Conservation (phyloP, 768 basidiomycete species). For the Pisolithus orientalis region DNA sequence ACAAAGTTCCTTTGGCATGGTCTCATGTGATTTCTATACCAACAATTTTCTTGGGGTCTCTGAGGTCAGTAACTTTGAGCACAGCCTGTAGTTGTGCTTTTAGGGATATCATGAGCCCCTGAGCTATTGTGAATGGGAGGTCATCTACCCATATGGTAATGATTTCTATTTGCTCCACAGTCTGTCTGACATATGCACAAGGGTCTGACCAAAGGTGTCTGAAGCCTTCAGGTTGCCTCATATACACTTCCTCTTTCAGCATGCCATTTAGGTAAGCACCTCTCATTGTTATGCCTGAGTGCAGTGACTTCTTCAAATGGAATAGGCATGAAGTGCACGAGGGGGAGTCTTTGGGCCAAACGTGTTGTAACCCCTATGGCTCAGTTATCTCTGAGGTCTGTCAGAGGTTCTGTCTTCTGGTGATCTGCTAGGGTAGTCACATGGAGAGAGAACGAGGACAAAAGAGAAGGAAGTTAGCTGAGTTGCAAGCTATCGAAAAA, state of each 20-base stretch:
- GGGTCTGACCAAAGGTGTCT: conserved; percentile 10
- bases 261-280: conserved; percentile 25
- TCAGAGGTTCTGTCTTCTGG: too few relatives aligned
- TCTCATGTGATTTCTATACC: conserved; percentile 18
- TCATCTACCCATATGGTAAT: conserved; percentile 28
- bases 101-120: background rate
- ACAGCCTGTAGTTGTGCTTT: conserved; percentile 6
- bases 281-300: too few relatives aligned
- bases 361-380: too few relatives aligned
- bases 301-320: too few relatives aligned
- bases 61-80: conserved; percentile 18
- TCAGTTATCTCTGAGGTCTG: too few relatives aligned
- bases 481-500: too few relatives aligned
- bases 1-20: background rate
- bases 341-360: too few relatives aligned
- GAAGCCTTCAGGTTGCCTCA: conserved; percentile 25
- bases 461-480: too few relatives aligned
- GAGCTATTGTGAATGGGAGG: conserved; percentile 10
- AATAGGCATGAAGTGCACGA: too few relatives aligned
- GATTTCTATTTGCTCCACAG: conserved; percentile 5
- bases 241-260: conserved; percentile 29
- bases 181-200: conserved; percentile 5
- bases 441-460: too few relatives aligned
- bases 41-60: conserved; percentile 17
- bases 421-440: too few relatives aligned